phyloP scores from a whole-genome alignment of 1,284 basidiomycete species.

The Ganoderma multipileum region DNA sequence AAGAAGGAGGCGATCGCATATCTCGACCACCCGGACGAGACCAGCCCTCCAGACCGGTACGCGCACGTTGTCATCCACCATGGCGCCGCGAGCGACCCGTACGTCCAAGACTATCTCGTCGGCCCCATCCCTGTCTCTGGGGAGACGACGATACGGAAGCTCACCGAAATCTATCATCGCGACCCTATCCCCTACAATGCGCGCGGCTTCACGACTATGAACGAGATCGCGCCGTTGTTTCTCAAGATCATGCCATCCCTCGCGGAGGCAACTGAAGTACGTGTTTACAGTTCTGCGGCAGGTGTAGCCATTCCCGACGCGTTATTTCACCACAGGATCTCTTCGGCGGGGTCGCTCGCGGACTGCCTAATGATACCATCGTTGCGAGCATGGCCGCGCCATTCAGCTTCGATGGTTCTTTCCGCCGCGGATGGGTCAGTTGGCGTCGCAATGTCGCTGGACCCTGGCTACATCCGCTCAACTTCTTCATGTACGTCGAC shows the following conservation, averaged over 20 bases:
- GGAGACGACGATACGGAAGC: conserved; percentile 45
- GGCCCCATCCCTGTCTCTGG: conserved; percentile 58
- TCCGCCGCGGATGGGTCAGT: conserved; percentile 59
- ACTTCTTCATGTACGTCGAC: conserved; percentile 67
- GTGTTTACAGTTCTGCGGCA: conserved; percentile 25
- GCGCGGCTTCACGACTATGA: conserved; percentile 45
- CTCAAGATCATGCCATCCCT: conserved; percentile 41
- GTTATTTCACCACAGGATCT: conserved; percentile 45
- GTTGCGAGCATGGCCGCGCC: conserved; percentile 46
- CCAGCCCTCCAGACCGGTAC: conserved; percentile 42
- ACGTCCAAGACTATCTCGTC: conserved; percentile 59
- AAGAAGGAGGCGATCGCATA: conserved; percentile 59
- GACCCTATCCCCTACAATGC: conserved; percentile 59
- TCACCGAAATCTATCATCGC: conserved; percentile 59
- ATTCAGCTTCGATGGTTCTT: conserved; percentile 61
- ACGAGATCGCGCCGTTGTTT: conserved; percentile 46
- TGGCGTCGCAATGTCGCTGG: conserved; percentile 57
- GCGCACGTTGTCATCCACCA: conserved; percentile 61
- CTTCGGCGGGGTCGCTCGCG: conserved; percentile 47
- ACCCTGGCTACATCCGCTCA: conserved; percentile 58
- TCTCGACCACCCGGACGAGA: conserved; percentile 43
- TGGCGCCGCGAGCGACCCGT: conserved; percentile 50
- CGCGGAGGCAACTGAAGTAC: conserved; percentile 48
- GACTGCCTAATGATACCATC: conserved; percentile 54
- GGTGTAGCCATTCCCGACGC: conserved; percentile 52